Conservation (phyloP, 257 asterid species). For the Solanum tarijense region DNA sequence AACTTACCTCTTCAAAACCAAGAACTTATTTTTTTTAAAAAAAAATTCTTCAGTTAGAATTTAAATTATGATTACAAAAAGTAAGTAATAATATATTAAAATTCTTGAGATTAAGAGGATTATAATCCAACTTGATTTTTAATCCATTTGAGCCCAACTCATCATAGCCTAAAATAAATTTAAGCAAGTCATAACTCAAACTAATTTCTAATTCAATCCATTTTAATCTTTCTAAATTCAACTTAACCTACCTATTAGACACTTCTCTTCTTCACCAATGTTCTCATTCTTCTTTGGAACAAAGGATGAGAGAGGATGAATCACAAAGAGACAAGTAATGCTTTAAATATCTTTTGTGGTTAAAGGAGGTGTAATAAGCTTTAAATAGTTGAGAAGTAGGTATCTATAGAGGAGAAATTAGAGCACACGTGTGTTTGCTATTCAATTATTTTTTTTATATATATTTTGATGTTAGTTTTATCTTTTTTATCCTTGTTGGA, state of each 20-base stretch:
- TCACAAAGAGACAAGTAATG: not conserved
- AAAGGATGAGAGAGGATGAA: not conserved
- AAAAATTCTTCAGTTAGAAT: not conserved
- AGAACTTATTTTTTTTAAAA: too few species aligned
- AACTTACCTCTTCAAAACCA: not conserved
- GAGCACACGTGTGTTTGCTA: not conserved
- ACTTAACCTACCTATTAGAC: not conserved
- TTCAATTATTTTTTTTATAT: too few species aligned
- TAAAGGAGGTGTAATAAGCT: not conserved
- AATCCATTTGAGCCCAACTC: not conserved
- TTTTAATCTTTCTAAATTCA: too few species aligned
- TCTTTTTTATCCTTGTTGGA: not conserved
- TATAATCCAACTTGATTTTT: too few species aligned
- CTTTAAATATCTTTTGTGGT: not conserved
- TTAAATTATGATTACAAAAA: too few species aligned
- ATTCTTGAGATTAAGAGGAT: not conserved
- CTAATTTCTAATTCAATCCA: not conserved
- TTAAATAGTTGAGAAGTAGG: not conserved
- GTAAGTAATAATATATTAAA: too few species aligned
- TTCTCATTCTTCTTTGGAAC: constrained; percentile 21
- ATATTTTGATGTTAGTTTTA: not conserved
- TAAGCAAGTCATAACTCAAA: not conserved
- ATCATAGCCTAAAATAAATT: not conserved
- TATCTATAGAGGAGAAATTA: not conserved
- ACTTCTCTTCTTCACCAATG: constrained; percentile 26